Base-by-base conservation (phyloP, 2,329 filamentous ascomycete species). In the Arthrobotrys megalospora region DNA sequence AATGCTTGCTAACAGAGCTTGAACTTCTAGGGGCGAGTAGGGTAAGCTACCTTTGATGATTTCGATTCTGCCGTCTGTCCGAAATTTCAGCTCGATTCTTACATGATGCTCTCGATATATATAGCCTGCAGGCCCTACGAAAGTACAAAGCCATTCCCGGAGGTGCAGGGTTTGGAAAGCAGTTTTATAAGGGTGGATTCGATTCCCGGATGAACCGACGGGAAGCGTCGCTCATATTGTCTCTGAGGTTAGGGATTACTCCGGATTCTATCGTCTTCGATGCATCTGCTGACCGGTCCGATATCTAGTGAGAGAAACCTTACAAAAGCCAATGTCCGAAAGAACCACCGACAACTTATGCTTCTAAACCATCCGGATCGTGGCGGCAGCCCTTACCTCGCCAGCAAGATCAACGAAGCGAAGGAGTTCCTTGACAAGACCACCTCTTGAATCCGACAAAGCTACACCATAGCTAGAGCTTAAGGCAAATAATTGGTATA, bases 121-220 rank as follows among this genome's bases (percentile, higher is more conserved):
- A 36, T 50, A 78, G 94, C 82, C 89, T 97, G 45, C 92, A 98
- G 82, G 96, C 96, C 81, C 89, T 94, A 85, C 91, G 94, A 80
- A 90, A 93, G 82, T 97, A 82, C 50, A 81, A 81, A 53, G 79
- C 92, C 77, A 89, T 92, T 80, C 92, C 92, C 80, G 91, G 91
- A 76, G 92, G 92, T 81, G 91, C 92, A 41, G 70, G 79, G 11
- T 87, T 97, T 82, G 96, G 96, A 82, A 94, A 94, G 85, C 91
- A 94, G 48, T 99, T 94, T 84, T 98, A 97, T 88, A 99, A 98
- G 86, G 96, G 96, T 81, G 96, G 96, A n/a, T 99, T 99, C 84
- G 96, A 99, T 86, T 88, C 90, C 78, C 92, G 92, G 85, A 99
- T 99, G 95, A 97, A 90, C 84, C 90, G 92, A 84, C 91, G 92